Conservation (phyloP, 2,329 filamentous ascomycete species). For the Pseudopithomyces maydicus region DNA sequence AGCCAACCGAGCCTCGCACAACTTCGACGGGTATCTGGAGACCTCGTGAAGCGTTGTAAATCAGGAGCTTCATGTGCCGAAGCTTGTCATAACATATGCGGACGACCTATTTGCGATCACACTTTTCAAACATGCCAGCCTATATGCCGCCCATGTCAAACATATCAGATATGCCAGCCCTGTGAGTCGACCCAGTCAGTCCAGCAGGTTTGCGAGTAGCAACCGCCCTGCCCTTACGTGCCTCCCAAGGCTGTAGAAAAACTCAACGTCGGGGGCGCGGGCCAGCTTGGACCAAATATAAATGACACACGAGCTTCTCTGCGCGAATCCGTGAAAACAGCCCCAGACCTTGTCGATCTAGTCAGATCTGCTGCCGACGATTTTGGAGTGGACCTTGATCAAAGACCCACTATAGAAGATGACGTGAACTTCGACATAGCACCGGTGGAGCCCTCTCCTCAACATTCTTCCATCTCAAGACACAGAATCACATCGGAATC, state of each 20-base stretch:
- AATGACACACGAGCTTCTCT: conserved; percentile 34
- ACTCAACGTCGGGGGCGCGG: conserved; percentile 30
- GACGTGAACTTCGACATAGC: conserved; percentile 31
- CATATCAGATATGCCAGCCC: conserved; percentile 3
- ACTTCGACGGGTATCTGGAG: conserved; percentile 22
- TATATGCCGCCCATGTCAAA: conserved; percentile 7
- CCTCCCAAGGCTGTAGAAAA: conserved; percentile 29
- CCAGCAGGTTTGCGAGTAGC: conserved; percentile 16
- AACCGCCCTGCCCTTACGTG: conserved; percentile 13
- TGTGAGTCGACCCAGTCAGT: conserved; percentile 1
- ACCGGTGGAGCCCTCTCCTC: conserved; percentile 20
- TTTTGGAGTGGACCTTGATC: conserved; percentile 39
- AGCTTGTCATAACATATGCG: conserved; percentile 9
- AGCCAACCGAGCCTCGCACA: conserved; percentile 24
- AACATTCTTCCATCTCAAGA: conserved; percentile 8
- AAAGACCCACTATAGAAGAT: conserved; percentile 24
- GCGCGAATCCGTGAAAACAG: conserved; percentile 29
- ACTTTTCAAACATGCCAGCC: conserved; percentile 8
- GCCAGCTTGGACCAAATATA: conserved; percentile 32
- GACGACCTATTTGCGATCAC: conserved; percentile 3
- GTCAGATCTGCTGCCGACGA: conserved; percentile 44
- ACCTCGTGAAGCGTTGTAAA: conserved; percentile 22
- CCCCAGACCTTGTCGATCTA: conserved; percentile 42
- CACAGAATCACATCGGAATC: neutral
- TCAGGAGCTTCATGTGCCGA: conserved; percentile 3